phyloP scores from a whole-genome alignment of 768 basidiomycete species.

The Tylopilus rubrobrunneus region DNA sequence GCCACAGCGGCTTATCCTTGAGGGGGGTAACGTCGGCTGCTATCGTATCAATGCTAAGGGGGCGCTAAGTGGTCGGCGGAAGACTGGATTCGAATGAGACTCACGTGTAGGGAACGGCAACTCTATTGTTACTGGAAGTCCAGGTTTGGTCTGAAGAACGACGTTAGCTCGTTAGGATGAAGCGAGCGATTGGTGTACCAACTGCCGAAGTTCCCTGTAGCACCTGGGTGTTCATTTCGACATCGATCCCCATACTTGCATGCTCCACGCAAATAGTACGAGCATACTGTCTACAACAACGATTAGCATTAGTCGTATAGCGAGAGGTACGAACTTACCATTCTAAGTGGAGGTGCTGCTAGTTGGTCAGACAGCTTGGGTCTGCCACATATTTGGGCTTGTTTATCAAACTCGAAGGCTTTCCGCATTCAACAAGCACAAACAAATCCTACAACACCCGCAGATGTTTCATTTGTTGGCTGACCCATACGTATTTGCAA shows the following conservation, averaged over 20 bases:
- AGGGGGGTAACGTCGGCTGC: conserved; percentile 54
- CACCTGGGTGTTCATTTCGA: conserved; percentile 58
- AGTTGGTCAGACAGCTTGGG: not conserved
- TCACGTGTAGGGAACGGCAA: conserved; percentile 38
- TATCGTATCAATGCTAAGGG: conserved; percentile 56
- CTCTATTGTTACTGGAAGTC: conserved; percentile 30
- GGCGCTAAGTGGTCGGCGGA: not conserved
- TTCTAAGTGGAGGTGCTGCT: not conserved
- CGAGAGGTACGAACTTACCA: conserved; percentile 9
- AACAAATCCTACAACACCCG: not conserved
- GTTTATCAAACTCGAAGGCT: conserved; percentile 15
- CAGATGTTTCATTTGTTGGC: no score
- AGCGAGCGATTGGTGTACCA: conserved; percentile 26
- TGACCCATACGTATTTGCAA: no score
- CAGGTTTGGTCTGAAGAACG: conserved; percentile 38
- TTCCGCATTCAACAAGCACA: conserved; percentile 16
- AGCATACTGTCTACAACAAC: conserved; percentile 48
- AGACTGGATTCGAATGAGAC: conserved; percentile 3
- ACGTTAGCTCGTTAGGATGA: conserved; percentile 11
- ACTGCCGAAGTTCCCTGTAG: conserved; percentile 49
- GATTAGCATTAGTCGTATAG: not conserved
- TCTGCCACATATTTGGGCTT: conserved; percentile 1
- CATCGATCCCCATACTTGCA: conserved; percentile 67
- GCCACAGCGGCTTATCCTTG: conserved; percentile 74
- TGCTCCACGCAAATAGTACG: conserved; percentile 56